phyloP scores from a whole-genome alignment of 1,284 basidiomycete species.

The Grifola frondosa region DNA sequence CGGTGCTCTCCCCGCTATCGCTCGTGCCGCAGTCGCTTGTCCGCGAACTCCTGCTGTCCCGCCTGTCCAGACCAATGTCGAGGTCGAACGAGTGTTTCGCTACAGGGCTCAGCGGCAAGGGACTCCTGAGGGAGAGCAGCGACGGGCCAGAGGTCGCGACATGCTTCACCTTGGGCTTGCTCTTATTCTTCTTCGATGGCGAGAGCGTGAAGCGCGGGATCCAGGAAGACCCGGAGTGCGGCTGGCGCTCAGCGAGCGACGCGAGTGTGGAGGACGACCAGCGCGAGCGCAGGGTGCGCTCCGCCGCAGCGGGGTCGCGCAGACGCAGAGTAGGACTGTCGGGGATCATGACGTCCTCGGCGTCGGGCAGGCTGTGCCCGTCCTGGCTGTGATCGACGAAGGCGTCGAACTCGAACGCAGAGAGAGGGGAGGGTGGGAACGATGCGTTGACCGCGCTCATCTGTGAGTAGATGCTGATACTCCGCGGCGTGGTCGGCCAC shows the following conservation, averaged over 20 bases:
- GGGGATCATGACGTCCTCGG: slow-evolving; percentile 12
- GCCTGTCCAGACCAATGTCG: slow-evolving; percentile 34
- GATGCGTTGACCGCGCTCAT: slow-evolving; percentile 15
- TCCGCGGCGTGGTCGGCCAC: slow-evolving; percentile 24
- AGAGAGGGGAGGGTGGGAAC: slow-evolving; percentile 22
- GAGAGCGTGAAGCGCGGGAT: slow-evolving; percentile 46
- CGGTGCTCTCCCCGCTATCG: slow-evolving; percentile 38
- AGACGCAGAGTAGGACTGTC: slow-evolving; percentile 4
- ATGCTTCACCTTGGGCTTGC: slow-evolving; percentile 12
- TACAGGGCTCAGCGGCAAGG: slow-evolving; percentile 17
- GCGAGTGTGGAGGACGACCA: slow-evolving; percentile 66
- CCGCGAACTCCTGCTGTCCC: slow-evolving; percentile 37
- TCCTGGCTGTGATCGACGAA: slow-evolving; percentile 19
- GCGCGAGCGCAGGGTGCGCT: slow-evolving; percentile 50
- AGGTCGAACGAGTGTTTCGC: slow-evolving; percentile 26
- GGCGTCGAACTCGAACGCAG: slow-evolving; percentile 26
- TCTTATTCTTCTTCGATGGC: slow-evolving; percentile 27
- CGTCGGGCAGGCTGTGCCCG: slow-evolving; percentile 6
- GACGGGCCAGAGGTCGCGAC: slow-evolving; percentile 4
- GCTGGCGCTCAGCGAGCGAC: slow-evolving; percentile 40
- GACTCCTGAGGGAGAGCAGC: slow-evolving; percentile 19
- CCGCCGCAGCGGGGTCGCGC: slow-evolving; percentile 16
- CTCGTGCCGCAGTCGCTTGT: slow-evolving; percentile 29
- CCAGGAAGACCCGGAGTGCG: slow-evolving; percentile 34
- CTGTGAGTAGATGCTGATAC: slow-evolving; percentile 29